phyloP scores from a whole-genome alignment of 2,329 filamentous ascomycete species.

The Cladophialophora carrionii region DNA sequence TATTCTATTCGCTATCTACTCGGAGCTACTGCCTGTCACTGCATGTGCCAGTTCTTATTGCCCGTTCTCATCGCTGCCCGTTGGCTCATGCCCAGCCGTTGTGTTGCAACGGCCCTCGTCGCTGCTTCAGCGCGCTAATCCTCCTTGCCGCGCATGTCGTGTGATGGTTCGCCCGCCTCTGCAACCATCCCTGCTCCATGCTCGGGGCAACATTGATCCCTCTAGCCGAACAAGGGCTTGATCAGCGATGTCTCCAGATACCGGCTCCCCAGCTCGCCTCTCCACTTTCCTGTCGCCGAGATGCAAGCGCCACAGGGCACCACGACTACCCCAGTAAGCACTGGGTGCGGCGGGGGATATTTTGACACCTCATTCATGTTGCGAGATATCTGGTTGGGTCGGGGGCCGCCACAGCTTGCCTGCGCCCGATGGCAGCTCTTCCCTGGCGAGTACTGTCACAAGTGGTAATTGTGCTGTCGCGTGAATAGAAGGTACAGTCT shows the following conservation, averaged over 20 bases:
- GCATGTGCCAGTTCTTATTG: conserved; percentile 2
- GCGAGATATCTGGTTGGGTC: background rate
- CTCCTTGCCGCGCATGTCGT: conserved; percentile 12
- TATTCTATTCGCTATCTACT: conserved; percentile 6
- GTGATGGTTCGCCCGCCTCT: conserved; percentile 7
- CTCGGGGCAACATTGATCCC: conserved; percentile 18
- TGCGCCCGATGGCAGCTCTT: background rate
- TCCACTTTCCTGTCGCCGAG: background rate
- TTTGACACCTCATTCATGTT: background rate
- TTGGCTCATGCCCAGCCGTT: conserved; percentile 4
- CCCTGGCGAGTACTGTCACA: background rate
- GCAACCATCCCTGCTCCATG: background rate
- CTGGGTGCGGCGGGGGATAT: background rate
- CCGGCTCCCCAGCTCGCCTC: background rate
- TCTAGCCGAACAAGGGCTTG: conserved; percentile 2
- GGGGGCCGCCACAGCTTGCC: background rate
- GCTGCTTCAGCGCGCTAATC: conserved; percentile 2
- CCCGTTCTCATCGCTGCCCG: background rate
- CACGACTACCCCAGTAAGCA: background rate
- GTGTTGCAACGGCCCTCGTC: conserved; percentile 16
- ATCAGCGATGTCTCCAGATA: conserved; percentile 10
- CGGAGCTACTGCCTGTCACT: conserved; percentile 3
- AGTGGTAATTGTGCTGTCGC: background rate
- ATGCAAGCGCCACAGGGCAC: conserved; percentile 4
- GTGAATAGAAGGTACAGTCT: conserved; percentile 5